Evolutionary conservation across 2,329 filamentous ascomycete genomes (phyloP), one percentile per base, ranked within the genome.

Genomic region (Fusarium phyllophilum): DNA sequence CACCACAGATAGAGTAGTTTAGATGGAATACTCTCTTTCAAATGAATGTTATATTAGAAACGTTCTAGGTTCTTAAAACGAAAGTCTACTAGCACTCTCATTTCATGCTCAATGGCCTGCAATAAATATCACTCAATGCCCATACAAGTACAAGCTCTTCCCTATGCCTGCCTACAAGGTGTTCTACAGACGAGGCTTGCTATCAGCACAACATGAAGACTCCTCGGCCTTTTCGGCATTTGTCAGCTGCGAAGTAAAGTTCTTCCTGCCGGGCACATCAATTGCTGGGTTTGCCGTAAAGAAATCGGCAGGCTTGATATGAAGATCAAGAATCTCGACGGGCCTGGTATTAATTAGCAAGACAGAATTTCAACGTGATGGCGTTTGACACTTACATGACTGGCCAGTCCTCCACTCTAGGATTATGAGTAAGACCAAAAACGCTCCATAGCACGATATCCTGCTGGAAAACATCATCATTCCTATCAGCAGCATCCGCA

Each of bases 381-480:
- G 9, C 4, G 6, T 5, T 2, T 17, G 6, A 1, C 5, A 24
- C 49, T 36, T 8, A 52, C 49, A 68, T 68, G 1, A 68, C 66
- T 2, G 66, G 66, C 66, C 66, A 68, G 4, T 68, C 66, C 6
- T 68, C 66, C 1, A 46, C 46, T 13, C 66, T 52, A 1, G 66
- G 66, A 1, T 68, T 68, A 12, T 68, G 66, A 3, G 66, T 68
- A 2, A 68, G 55, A 7, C 66, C 66, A 39, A 68, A 68, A 0
- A 68, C 66, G 11, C 66, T 68, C 66, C 66, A 68, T 12, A 62
- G 1, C 17, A 68, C 66, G 2, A 68, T 48, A 3, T 68, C 66
- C 36, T 68, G 46, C 9, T 68, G 60, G 4, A 44, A 22, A 17
- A 68, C 63, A 42, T 69, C 66, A 8, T 69, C 66, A 0, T 52